Evolutionary conservation across 768 basidiomycete species (phyloP), one percentile per base, ranked within the genome.

Genomic region (Rhizopogon roseolus): DNA sequence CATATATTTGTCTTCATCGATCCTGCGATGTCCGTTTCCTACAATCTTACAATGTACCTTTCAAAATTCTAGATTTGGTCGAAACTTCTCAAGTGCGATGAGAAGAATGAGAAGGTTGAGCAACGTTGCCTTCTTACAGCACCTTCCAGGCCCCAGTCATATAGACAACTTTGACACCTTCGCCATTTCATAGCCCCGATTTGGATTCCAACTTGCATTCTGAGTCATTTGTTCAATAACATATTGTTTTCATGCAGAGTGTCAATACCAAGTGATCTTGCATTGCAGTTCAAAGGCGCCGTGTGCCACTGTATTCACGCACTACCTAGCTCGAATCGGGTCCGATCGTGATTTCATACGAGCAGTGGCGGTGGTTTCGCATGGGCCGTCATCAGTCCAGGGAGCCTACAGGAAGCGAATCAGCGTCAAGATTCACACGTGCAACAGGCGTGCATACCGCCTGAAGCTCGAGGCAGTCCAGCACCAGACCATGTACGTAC

Each of bases 341-440:
- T 22, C 19, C 14, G 36, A 37, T 48, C 42, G 42, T 43, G 51
- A 53, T 43, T 38, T 44, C 37, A 53, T 36, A 32, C 27, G 27
- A 41, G 53, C 55, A n/a, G 22, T 44, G 38, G 9, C 37, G 19
- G 11, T 53, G 13, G 17, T 32, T 54, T 66, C 57, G 66, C 85
- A 86, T 51, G 75, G 61, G 14, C 83, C 84, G 65, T 81, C 71
- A 58, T 84, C 77, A 38, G 75, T 70, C 84, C 83, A 86, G 43
- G 34, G 75, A 80, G 52, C 75, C 78, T 45, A 38, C 29, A 46
- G 28, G 36, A 44, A 45, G 46, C 49, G 42, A 44, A 36, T 8
- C 22, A 3, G 13, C 49, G 38, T 52, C 41, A 52, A 38, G 28
- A 36, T 29, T 6, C 49, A 44, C 11, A 45, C 52, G 49, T 40